Base-by-base conservation (phyloP, 306 rosid species). In the Trifolium fragiferum region DNA sequence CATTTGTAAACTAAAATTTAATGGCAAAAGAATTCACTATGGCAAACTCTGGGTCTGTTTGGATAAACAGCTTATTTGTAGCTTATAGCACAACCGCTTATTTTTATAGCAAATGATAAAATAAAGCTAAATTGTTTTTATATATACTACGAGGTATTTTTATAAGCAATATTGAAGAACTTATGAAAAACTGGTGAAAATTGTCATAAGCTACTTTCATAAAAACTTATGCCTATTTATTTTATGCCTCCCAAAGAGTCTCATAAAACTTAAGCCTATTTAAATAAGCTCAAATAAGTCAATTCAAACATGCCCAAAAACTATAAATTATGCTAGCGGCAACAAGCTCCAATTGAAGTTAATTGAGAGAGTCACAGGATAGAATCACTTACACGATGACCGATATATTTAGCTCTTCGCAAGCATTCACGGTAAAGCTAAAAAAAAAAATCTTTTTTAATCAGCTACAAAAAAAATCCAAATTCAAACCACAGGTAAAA, bases 351-450 rank as follows among this genome's bases (percentile, higher is more conserved):
- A n/a, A 57, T 11, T 38, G 13, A 67, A 55, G 33, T 16, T 59
- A 10, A 2, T 37, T 20, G 21, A n/a, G 27, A 77, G 47, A 54
- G 18, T 59, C 30, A 76, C 1, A 21, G 16, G 35, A 44, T 11
- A 21, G 20, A 72, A 58, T 61, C 54, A 19, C 85, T 62, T 82
- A 93, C 98, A 92, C 76, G 88, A 58, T 84, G 86, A 32, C 98
- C 98, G 58, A 94, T 70, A 70, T 87, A 94, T 76, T 91, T 94
- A 63, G 95, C 98, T 86, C 97, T 83, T 58, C 98, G 90, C 5
- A 91, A 85, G 62, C 98, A 94, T 85, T 94, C 96, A 2, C 97
- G 97, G 84, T 94, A 90, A 44, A 94, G 97, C 97, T 91, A 40
- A 65, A 82, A 63, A 14, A 75, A 18, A 44, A 9, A 37, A 3